phyloP scores from a whole-genome alignment of 805 yeast genomes.

The Saccharomycopsis amapae region DNA sequence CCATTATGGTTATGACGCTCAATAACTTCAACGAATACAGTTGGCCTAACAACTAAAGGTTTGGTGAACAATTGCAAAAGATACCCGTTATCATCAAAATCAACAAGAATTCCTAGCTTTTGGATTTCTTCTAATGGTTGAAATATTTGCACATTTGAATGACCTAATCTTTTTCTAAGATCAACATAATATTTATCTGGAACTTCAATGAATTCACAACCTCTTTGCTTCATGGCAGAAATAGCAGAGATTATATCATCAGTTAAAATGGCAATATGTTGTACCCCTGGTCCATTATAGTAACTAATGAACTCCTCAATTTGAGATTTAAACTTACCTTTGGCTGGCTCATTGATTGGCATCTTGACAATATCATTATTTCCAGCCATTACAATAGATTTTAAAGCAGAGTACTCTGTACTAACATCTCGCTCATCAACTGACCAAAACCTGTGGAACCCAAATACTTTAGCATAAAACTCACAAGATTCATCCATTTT shows the following conservation, averaged over 20 bases:
- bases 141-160: constrained; percentile 37
- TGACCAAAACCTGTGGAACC: constrained; percentile 77
- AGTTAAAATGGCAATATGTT: constrained; percentile 70
- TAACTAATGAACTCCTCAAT: constrained; percentile 75
- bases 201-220: constrained; percentile 61
- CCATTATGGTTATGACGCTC: constrained; percentile 78
- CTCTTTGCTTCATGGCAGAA: constrained; percentile 45
- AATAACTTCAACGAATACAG: constrained; percentile 73
- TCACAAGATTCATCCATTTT: constrained; percentile 51
- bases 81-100: constrained; percentile 72
- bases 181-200: constrained; percentile 50
- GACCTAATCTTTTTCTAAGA: constrained; percentile 38
- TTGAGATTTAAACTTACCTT: constrained; percentile 59
- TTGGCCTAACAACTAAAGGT: constrained; percentile 72
- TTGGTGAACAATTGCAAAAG: constrained; percentile 73
- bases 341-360: constrained; percentile 83
- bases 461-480: constrained; percentile 55
- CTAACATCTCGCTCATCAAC: constrained; percentile 73
- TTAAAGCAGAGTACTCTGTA: constrained; percentile 62
- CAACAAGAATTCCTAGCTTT: constrained; percentile 57
- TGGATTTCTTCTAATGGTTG: constrained; percentile 48
- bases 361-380: constrained; percentile 55
- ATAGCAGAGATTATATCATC: constrained; percentile 54
- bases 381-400: constrained; percentile 68
- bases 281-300: constrained; percentile 77